phyloP scores from a whole-genome alignment of 805 yeast genomes.

The Starmerella apis region DNA sequence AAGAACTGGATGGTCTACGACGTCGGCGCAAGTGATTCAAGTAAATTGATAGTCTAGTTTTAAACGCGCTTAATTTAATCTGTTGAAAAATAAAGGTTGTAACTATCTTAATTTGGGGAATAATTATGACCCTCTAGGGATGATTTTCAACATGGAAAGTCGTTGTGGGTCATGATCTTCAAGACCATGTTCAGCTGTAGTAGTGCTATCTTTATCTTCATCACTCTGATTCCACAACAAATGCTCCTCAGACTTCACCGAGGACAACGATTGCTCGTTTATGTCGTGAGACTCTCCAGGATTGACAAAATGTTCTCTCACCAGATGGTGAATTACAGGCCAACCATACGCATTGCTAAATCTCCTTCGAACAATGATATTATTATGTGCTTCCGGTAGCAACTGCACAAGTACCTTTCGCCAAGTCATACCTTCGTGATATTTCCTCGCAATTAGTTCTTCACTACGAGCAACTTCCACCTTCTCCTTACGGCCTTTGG shows the following conservation, averaged over 20 bases:
- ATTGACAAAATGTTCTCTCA: constrained; percentile 47
- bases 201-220: constrained; percentile 6
- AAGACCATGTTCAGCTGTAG: constrained; percentile 3
- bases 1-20: constrained; percentile 7
- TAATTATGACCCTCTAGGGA: constrained; percentile 6
- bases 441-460: constrained; percentile 76
- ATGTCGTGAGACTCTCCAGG: constrained; percentile 4
- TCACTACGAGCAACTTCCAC: constrained; percentile 40
- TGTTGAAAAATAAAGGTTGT: no score
- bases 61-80: no score
- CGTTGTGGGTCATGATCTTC: constrained; percentile 17
- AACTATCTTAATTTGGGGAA: no score
- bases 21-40: constrained; percentile 2
- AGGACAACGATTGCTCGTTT: neutral
- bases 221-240: constrained; percentile 16
- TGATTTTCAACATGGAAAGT: constrained; percentile 17
- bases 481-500: constrained; percentile 11
- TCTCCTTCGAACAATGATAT: constrained; percentile 75
- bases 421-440: constrained; percentile 82
- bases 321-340: constrained; percentile 80
- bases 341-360: constrained; percentile 93
- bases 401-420: constrained; percentile 77
- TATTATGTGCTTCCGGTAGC: constrained; percentile 91
- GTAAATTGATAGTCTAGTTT: neutral
- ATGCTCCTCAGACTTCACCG: neutral